Base-by-base conservation (phyloP, 768 basidiomycete genomes). In the Russula sp. region DNA sequence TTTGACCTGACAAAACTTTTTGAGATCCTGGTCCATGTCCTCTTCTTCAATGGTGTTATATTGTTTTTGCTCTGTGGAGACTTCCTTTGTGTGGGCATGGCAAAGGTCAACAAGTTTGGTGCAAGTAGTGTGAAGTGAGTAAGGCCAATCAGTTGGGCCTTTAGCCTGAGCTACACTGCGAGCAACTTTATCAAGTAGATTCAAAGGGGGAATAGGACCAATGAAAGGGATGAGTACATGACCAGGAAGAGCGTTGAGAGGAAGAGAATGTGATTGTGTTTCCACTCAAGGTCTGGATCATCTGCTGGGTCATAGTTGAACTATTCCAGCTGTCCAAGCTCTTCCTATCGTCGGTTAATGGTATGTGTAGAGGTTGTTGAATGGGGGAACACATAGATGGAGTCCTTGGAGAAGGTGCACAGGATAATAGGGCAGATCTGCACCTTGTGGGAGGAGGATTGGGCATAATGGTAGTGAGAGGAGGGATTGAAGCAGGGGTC, bases 221-320 rank as follows among this genome's bases (percentile, higher is more conserved):
- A 87, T 85, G 78, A 90, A 93, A 57, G 90, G 91, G 16, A 90
- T 93, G 71, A 90, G 78, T n/a, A 93, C 81, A 68, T 92, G 88
- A 7, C 85, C 76, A 10, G 90, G 90, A 61, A 92, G 83, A 47
- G 86, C 86, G 70, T 93, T 90, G 10, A 93, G 48, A 91, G 80
- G 14, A 92, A 73, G 61, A 82, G 76, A 59, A 84, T 75, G 64
- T 91, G 86, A 55, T 92, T 90, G 47, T 80, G 79, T 69, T 80
- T 86, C 90, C 89, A 92, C 56, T 88, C 86, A 5, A 75, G 82
- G 57, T 84, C 83, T 34, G 81, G 75, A 46, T 87, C 87, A 64
- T 85, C 83, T 8, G 78, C 78, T n/a, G 78, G 76, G 63, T 81
- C 82, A 67, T 78, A 77, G 64, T 90, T 22, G 90, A 91, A 68